A percentile compares a stretch with the other conserved stretches of the same genome.
These are phyloP conservation scores for Kuraishia ogatae DNA, from an alignment of 805 yeast genomes.

Conservation along the genomic window DNA sequence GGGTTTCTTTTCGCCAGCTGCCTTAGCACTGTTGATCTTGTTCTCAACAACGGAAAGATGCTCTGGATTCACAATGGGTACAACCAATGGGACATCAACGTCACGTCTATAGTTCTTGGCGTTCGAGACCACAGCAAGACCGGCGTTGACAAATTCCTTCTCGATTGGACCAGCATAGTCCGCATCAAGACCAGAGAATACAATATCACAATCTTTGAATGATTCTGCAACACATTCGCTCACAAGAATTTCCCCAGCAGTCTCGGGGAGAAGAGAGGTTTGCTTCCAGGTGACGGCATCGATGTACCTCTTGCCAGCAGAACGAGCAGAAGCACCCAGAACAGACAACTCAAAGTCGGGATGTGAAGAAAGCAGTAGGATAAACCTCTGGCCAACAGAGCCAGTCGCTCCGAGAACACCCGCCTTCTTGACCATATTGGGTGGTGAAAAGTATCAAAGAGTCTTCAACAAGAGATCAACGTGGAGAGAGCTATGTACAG, in stretches of 20 bases:
- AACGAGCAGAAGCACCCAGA: slow-evolving; percentile 87
- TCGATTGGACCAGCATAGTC: slow-evolving; percentile 93
- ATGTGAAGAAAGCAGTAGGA: slow-evolving; percentile 72
- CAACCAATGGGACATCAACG: slow-evolving; percentile 81
- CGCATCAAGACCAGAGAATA: slow-evolving; percentile 90
- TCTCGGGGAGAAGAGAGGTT: slow-evolving; percentile 68
- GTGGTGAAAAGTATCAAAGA: not conserved
- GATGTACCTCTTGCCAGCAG: slow-evolving; percentile 81
- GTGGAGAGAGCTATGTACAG: no score
- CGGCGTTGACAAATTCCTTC: slow-evolving; percentile 71
- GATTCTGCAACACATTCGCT: slow-evolving; percentile 68
- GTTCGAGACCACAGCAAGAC: slow-evolving; percentile 81
- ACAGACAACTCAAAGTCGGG: slow-evolving; percentile 83
- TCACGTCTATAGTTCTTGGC: slow-evolving; percentile 94
- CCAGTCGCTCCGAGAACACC: slow-evolving; percentile 99
- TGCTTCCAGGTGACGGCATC: slow-evolving; percentile 96
- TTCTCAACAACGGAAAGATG: slow-evolving; percentile 70
- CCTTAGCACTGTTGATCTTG: slow-evolving; percentile 44
- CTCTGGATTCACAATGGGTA: slow-evolving; percentile 91
- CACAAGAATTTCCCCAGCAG: slow-evolving; percentile 55
- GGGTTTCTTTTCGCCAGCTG: slow-evolving; percentile 45
- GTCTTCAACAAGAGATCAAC: no score
- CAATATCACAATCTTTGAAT: slow-evolving; percentile 86
- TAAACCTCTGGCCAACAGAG: slow-evolving; percentile 94
- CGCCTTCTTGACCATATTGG: slow-evolving; percentile 34